These are phyloP conservation scores for Penicillium brasilianum DNA, from an alignment of 2,329 filamentous ascomycete genomes.

Conservation along the genomic window DNA sequence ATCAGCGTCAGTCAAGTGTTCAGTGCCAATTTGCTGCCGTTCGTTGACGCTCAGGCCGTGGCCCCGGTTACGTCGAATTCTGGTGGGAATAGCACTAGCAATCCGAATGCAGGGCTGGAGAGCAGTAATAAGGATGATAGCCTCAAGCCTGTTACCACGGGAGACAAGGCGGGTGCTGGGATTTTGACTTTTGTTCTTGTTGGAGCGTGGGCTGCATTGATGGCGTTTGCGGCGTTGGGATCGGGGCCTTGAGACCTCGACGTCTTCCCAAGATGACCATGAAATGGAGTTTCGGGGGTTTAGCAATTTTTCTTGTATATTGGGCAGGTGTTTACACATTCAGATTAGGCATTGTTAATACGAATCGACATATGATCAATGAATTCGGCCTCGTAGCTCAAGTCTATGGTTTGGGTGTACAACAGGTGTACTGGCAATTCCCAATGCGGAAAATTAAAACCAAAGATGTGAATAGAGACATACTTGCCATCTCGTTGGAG, in stretches of 20 bases:
- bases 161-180: conserved; percentile 46
- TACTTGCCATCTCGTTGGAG: too few species aligned
- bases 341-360: neutral
- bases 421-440: too few species aligned
- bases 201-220: conserved; percentile 34
- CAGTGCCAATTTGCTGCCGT: conserved; percentile 63
- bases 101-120: conserved; percentile 42
- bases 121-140: conserved; percentile 3
- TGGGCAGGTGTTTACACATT: neutral
- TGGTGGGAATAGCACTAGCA: conserved; percentile 59
- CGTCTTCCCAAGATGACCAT: too few species aligned
- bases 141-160: conserved; percentile 33
- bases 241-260: conserved; percentile 18
- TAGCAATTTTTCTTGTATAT: neutral
- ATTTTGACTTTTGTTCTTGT: conserved; percentile 44
- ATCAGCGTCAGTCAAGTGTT: conserved; percentile 70
- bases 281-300: neutral
- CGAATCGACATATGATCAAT: neutral
- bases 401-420: neutral
- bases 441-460: too few species aligned
- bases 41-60: conserved; percentile 51
- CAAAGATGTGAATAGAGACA: too few species aligned
- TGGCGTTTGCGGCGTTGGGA: conserved; percentile 38
- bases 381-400: neutral
- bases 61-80: conserved; percentile 46